Conservation (phyloP, 1,284 basidiomycete species). For the Ceratobasidium papillatum region DNA sequence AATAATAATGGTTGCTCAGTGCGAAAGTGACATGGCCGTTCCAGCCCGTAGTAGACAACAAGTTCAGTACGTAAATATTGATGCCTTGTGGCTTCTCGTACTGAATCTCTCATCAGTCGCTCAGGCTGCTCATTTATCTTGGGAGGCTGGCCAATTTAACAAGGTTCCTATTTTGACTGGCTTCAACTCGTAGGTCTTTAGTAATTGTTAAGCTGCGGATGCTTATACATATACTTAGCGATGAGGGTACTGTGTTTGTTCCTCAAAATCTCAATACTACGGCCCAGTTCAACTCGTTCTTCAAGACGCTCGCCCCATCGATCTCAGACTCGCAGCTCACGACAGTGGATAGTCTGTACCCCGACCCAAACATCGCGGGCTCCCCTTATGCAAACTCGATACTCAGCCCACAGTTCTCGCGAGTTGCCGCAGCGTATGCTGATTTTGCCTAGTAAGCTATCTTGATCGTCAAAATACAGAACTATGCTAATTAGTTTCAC, state of each 20-base stretch:
- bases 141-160: conserved; percentile 33
- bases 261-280: conserved; percentile 31
- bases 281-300: conserved; percentile 21
- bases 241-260: conserved; percentile 28
- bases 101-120: background rate
- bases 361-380: conserved; percentile 18
- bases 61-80: conserved; percentile 9
- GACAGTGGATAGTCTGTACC: conserved; percentile 23
- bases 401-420: conserved; percentile 26
- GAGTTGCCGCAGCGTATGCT: conserved; percentile 25
- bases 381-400: conserved; percentile 36
- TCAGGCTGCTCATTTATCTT: conserved; percentile 10
- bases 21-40: conserved; percentile 31
- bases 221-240: conserved; percentile 1
- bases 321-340: conserved; percentile 26
- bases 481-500: background rate
- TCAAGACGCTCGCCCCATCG: conserved; percentile 27
- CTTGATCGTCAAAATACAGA: background rate
- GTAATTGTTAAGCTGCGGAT: background rate
- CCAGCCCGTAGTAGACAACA: conserved; percentile 33
- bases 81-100: background rate
- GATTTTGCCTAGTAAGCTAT: conserved; percentile 35
- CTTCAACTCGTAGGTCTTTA: conserved; percentile 19
- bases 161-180: conserved; percentile 36
- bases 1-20: background rate